These are phyloP conservation scores for Naganishia sp. DNA, from an alignment of 1,284 basidiomycete species.

Conservation along the genomic window DNA sequence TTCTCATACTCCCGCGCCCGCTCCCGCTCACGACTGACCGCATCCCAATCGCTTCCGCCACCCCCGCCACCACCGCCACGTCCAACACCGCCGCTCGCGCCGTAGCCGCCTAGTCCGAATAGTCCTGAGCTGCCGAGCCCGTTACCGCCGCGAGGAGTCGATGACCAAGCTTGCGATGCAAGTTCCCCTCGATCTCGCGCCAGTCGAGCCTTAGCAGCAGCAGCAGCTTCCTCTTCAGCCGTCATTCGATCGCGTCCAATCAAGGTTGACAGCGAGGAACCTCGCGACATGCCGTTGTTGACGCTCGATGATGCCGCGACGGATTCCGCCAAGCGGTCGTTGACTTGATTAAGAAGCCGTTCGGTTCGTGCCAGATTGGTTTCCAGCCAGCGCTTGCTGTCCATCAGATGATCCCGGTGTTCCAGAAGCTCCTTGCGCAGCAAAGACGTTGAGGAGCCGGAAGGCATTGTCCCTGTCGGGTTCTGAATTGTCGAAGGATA, in stretches of 20 bases:
- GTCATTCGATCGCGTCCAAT: constrained; percentile 13
- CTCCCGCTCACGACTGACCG: constrained; percentile 17
- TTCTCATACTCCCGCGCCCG: constrained; percentile 11
- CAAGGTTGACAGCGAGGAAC: constrained; percentile 10
- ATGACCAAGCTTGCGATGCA: constrained; percentile 11
- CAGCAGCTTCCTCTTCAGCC: constrained; percentile 15
- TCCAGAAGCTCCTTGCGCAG: constrained; percentile 49
- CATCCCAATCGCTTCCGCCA: constrained; percentile 25
- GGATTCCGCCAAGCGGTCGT: constrained; percentile 37
- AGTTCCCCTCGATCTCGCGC: constrained; percentile 21
- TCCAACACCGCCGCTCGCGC: background rate
- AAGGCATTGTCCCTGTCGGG: constrained; percentile 8
- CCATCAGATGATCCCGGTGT: constrained; percentile 52
- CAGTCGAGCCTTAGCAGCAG: constrained; percentile 3
- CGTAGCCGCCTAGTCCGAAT: constrained; percentile 16
- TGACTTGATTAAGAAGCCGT: constrained; percentile 48
- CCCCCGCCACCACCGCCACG: background rate
- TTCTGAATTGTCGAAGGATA: constrained; percentile 4
- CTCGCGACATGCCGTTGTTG: constrained; percentile 3
- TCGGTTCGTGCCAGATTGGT: constrained; percentile 51
- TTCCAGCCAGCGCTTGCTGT: constrained; percentile 53
- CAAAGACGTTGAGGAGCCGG: constrained; percentile 38
- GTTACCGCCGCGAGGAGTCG: constrained; percentile 1
- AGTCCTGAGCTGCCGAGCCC: constrained; percentile 12
- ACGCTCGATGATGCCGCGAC: constrained; percentile 10